Conservation (phyloP, 2,329 filamentous ascomycete species). For the Graphium sp. region DNA sequence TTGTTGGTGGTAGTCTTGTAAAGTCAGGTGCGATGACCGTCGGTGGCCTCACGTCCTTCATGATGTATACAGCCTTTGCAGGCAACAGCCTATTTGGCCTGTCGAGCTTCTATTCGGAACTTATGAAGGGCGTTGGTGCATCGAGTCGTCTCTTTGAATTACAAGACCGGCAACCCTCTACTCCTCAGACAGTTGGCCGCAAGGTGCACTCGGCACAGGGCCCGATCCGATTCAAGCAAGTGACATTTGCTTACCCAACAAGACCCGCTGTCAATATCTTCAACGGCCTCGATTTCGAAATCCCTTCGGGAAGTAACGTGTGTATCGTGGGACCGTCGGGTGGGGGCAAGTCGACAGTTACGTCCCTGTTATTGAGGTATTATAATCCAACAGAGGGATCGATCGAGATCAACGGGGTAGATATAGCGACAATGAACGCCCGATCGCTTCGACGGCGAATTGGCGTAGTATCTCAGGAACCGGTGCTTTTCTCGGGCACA, state of each 20-base stretch:
- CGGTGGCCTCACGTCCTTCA: conserved; percentile 85
- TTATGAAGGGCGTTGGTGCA: conserved; percentile 97
- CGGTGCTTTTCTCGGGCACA: conserved; percentile 75
- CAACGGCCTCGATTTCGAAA: conserved; percentile 73
- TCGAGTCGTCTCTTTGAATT: conserved; percentile 93
- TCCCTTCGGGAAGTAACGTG: conserved; percentile 84
- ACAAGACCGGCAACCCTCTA: conserved; percentile 74
- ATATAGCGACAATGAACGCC: conserved; percentile 75
- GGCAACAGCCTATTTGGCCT: conserved; percentile 82
- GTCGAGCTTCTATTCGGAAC: conserved; percentile 89
- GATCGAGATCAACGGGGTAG: conserved; percentile 70
- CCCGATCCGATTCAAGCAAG: conserved; percentile 71
- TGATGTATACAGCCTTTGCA: conserved; percentile 92
- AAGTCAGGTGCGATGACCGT: conserved; percentile 72
- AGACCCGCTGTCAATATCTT: conserved; percentile 86
- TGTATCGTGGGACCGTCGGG: conserved; percentile 94
- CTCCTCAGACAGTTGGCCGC: conserved; percentile 69
- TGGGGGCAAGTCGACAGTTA: conserved; percentile 91
- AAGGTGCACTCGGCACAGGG: conserved; percentile 74
- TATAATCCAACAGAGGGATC: conserved; percentile 66
- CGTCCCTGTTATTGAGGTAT: conserved; percentile 78
- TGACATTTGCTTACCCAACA: conserved; percentile 85
- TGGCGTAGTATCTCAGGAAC: conserved; percentile 89
- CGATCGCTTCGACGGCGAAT: conserved; percentile 87
- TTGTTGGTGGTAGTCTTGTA: conserved; percentile 83